Base-by-base conservation (phyloP, 1,139 yeast species). In the Hanseniaspora gamundiae region DNA sequence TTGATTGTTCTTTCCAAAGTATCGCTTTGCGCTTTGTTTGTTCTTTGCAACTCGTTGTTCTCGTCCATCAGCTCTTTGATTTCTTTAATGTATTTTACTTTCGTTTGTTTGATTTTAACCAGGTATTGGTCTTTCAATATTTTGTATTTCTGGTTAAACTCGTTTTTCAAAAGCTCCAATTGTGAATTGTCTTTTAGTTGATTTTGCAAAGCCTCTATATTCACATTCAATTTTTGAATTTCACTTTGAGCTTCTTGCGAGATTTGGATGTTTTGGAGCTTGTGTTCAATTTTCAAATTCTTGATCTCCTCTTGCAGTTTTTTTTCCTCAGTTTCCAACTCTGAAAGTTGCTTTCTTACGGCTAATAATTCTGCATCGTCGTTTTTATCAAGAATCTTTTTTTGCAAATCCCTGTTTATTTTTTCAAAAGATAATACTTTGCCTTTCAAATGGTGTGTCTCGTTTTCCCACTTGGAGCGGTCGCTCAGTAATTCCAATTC, bases 301-400 rank as follows among this genome's bases (percentile, higher is more conserved):
- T 43, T 24, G 7, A 29, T 21, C 14, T 43, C 28, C 16, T 22
- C 33, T 16, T 43, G 40, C 30, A 39, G 13, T 2, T 10, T 7
- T 2, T 16, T 17, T 8, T 29, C 14, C 9, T 29, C 33, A 10
- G 35, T 28, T 33, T 29, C 21, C 20, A 40, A 19, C 39, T 47
- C 48, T 35, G 50, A 39, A 20, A 53, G 26, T 17, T 42, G 46
- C 28, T 47, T 50, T 39, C 55, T 58, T 17, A 58, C 39, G 9
- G 48, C 48, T 22, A 52, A 28, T 41, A 57, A 52, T 46, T 53
- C 26, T 51, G 48, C 11, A 42, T 39, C 21, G 45, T 31, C 26
- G 30, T 24, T 22, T 41, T 43, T 41, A n/a, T 30, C 35, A n/a
- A 9, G 14, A 13, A 30, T 30, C 17, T 30, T 14, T 14, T 30